A percentile compares a stretch with the other conserved stretches of the same genome.
phyloP scores from a whole-genome alignment of 2,329 filamentous ascomycete genomes.

The Colletotrichum cereale region DNA sequence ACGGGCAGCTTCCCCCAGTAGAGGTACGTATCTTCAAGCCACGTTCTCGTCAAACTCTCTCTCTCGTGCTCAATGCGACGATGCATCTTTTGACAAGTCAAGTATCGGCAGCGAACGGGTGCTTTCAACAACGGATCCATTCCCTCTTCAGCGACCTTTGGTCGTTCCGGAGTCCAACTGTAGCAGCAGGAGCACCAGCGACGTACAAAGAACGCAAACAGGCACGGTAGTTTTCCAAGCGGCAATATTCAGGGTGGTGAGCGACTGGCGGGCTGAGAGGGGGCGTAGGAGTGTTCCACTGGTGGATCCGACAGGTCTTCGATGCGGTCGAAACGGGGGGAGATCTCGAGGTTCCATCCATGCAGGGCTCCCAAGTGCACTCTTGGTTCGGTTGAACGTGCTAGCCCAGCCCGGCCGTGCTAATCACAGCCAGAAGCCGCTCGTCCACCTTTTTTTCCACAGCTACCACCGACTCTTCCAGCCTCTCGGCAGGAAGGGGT shows the following conservation, averaged over 20 bases:
- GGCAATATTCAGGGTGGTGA: no score
- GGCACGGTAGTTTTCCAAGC: conserved; percentile 23
- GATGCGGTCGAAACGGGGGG: conserved; percentile 42
- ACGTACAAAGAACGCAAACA: conserved; percentile 31
- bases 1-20: conserved; percentile 14
- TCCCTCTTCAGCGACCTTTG: background rate
- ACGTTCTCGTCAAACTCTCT: conserved; percentile 21
- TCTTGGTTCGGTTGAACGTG: conserved; percentile 39
- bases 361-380: conserved; percentile 40
- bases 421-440: conserved; percentile 31
- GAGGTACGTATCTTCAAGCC: conserved; percentile 15
- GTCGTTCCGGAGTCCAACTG: background rate
- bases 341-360: conserved; percentile 43
- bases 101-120: background rate
- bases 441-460: conserved; percentile 29
- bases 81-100: conserved; percentile 7
- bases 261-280: conserved; percentile 29
- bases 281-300: conserved; percentile 39
- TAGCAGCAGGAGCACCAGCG: conserved; percentile 6
- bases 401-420: conserved; percentile 35
- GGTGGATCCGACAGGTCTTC: conserved; percentile 35
- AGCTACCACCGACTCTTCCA: conserved; percentile 23
- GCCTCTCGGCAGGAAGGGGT: conserved; percentile 25
- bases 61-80: conserved; percentile 3
- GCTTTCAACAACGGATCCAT: background rate